Percentiles rank a stretch among this genome's conserved stretches.
Conservation (phyloP, 2,329 filamentous ascomycete species). For the Aspergillus ochraceus region DNA sequence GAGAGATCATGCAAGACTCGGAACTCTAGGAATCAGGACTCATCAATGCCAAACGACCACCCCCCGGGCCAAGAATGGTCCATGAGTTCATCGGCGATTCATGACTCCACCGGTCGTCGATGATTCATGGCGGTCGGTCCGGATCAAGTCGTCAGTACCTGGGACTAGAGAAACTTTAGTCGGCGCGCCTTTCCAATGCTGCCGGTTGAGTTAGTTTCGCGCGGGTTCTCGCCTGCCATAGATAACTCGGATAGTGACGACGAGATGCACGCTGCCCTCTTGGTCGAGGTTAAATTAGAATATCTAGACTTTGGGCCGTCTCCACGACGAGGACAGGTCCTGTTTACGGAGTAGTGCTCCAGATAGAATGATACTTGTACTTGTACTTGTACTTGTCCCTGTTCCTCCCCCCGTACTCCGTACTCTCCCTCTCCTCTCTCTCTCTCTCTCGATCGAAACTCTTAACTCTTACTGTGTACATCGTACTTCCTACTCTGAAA, state of each 20-base stretch:
- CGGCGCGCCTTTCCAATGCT: background rate
- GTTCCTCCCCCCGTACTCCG: background rate
- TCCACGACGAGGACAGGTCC: background rate
- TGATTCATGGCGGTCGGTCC: slow-evolving; percentile 24
- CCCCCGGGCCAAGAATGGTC: background rate
- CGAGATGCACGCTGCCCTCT: background rate
- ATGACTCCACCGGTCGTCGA: slow-evolving; percentile 19
- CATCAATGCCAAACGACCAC: too few species aligned
- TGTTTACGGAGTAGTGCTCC: background rate
- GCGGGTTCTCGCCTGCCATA: background rate
- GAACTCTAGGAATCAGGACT: background rate
- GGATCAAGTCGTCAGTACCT: slow-evolving; percentile 25
- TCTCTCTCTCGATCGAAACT: background rate
- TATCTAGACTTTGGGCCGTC: background rate
- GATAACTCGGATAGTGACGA: background rate
- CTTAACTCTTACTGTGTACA: background rate
- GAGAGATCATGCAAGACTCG: too few species aligned
- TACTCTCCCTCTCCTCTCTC: background rate
- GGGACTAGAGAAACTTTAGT: slow-evolving; percentile 18
- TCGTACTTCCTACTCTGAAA: background rate
- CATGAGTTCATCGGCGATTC: slow-evolving; percentile 11
- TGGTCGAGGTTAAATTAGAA: background rate
- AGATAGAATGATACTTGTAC: background rate
- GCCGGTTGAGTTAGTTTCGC: too few species aligned
- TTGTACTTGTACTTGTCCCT: background rate